These are phyloP conservation scores for Chloromonas sp. DNA, from an alignment of 163 green algal genomes.

Conservation along the genomic window DNA sequence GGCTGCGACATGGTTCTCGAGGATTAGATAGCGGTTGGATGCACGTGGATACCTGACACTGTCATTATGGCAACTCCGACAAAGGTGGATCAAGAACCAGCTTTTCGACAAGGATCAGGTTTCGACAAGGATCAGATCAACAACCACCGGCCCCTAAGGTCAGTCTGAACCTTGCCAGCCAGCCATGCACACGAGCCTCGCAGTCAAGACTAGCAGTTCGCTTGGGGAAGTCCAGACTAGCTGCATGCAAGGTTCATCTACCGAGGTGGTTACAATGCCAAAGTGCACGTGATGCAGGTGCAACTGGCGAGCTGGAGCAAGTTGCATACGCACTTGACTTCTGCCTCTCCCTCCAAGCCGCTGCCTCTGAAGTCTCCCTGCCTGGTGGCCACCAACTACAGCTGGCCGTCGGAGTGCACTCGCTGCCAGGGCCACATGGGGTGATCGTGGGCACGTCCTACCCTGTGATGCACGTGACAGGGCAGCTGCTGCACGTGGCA, in stretches of 20 bases:
- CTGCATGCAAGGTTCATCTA: too few species aligned
- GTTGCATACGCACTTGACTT: conserved; percentile 28
- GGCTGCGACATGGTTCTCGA: conserved; percentile 7
- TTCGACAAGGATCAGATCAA: too few species aligned
- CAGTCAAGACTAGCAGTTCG: too few species aligned
- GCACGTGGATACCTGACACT: background rate
- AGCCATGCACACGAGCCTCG: too few species aligned
- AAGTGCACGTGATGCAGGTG: background rate
- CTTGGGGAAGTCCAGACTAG: too few species aligned
- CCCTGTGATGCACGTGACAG: conserved; percentile 30
- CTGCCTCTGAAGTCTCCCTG: too few species aligned
- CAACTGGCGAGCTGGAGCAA: conserved; percentile 22
- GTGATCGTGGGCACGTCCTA: conserved; percentile 30
- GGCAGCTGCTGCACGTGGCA: conserved; percentile 17
- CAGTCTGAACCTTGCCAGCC: too few species aligned
- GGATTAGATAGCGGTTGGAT: background rate
- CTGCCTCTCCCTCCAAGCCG: background rate
- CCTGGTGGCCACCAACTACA: background rate
- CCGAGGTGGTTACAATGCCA: too few species aligned
- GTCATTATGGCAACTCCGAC: background rate
- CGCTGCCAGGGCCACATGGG: conserved; percentile 18
- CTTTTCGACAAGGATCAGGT: background rate
- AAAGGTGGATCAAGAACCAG: background rate
- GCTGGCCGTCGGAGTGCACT: conserved; percentile 17
- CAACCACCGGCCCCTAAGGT: too few species aligned